A percentile compares a stretch with the other conserved stretches of the same genome.
phyloP scores from a whole-genome alignment of 2,329 filamentous ascomycete species.

The Microdochium bolleyi region DNA sequence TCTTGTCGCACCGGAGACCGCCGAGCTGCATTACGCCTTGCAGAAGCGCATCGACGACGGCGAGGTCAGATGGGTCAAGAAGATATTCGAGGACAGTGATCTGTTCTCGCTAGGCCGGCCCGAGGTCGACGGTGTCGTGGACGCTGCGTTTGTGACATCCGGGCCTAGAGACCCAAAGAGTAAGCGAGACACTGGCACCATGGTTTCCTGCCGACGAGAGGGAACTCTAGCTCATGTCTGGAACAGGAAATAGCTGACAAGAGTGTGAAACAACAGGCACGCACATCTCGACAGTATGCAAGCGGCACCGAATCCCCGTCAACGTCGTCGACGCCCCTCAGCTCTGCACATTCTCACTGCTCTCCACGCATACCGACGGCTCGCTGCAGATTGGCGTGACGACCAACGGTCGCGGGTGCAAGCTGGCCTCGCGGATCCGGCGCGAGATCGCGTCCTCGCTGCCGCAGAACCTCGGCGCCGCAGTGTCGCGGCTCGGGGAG shows the following conservation, averaged over 20 bases:
- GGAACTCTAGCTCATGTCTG: background rate
- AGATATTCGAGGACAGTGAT: slow-evolving; percentile 62
- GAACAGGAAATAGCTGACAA: background rate
- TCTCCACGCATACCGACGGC: slow-evolving; percentile 83
- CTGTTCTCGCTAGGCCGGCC: slow-evolving; percentile 69
- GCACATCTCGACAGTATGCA: slow-evolving; percentile 68
- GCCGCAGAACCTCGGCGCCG: slow-evolving; percentile 65
- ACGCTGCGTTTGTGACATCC: slow-evolving; percentile 83
- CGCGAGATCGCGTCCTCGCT: slow-evolving; percentile 79
- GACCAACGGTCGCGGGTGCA: slow-evolving; percentile 90
- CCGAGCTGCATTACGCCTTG: slow-evolving; percentile 49
- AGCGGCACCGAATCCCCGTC: slow-evolving; percentile 74
- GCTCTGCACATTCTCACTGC: slow-evolving; percentile 82
- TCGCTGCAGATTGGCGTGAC: slow-evolving; percentile 93
- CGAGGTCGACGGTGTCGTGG: slow-evolving; percentile 71
- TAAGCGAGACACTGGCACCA: slow-evolving; percentile 9
- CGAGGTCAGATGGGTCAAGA: slow-evolving; percentile 57
- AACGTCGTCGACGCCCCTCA: slow-evolving; percentile 85
- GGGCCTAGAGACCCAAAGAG: slow-evolving; percentile 35
- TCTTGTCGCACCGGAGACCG: slow-evolving; percentile 62
- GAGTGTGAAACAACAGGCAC: slow-evolving; percentile 31
- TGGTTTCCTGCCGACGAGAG: background rate
- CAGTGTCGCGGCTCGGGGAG: slow-evolving; percentile 70
- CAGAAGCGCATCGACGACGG: slow-evolving; percentile 59
- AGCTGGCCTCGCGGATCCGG: slow-evolving; percentile 80